Percentiles rank a stretch among this genome's conserved stretches.
Conservation (phyloP, 805 yeast genomes). For the Pachysolen tannophilus region DNA sequence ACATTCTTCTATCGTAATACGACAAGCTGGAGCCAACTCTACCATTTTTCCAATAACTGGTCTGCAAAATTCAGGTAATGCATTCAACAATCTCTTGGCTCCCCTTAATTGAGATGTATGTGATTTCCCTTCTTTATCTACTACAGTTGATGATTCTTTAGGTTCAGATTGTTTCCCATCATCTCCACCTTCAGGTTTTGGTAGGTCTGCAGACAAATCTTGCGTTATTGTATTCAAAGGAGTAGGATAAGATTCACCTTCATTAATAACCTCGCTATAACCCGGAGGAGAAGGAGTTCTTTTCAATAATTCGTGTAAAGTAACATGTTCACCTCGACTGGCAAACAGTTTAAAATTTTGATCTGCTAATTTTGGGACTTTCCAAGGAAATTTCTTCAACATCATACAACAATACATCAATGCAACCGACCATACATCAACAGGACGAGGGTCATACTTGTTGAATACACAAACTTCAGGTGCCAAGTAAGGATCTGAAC, state of each 20-base stretch:
- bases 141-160: constrained; percentile 4
- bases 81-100: constrained; percentile 61
- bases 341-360: constrained; percentile 79
- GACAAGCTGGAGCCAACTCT: constrained; percentile 76
- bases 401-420: constrained; percentile 91
- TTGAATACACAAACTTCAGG: constrained; percentile 84
- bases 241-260: constrained; percentile 7
- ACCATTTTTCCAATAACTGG: constrained; percentile 69
- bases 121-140: constrained; percentile 15
- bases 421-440: constrained; percentile 90
- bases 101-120: constrained; percentile 66
- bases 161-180: constrained; percentile 1
- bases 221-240: constrained; percentile 6
- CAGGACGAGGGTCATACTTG: constrained; percentile 86
- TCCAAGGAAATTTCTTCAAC: constrained; percentile 90
- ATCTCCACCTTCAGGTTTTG: constrained; percentile 3
- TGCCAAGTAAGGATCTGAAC: constrained; percentile 84
- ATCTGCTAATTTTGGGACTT: constrained; percentile 77
- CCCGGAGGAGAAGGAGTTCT: constrained; percentile 41
- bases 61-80: constrained; percentile 64
- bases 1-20: constrained; percentile 74
- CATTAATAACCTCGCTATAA: constrained; percentile 14
- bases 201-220: constrained; percentile 10
- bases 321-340: constrained; percentile 59
- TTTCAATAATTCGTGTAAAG: constrained; percentile 55